A percentile compares a stretch with the other conserved stretches of the same genome.
These are phyloP conservation scores for Leptomonas seymouri DNA, from an alignment of 208 protist genomes.

Conservation along the genomic window DNA sequence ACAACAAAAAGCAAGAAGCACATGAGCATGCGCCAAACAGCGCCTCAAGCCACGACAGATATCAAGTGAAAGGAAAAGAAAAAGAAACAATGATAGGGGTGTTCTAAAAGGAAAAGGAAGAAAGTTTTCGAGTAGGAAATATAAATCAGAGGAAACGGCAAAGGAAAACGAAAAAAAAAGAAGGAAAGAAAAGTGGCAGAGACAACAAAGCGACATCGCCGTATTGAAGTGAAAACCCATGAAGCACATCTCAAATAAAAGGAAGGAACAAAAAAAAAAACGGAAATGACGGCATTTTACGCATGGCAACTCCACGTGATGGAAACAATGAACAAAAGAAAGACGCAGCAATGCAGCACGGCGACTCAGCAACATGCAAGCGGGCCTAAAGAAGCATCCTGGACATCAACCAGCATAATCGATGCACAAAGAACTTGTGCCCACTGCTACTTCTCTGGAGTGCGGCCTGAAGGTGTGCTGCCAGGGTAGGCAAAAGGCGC, in stretches of 20 bases:
- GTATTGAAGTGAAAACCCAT: too few species aligned
- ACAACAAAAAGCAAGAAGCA: constrained; percentile 17
- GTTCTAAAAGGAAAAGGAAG: constrained; percentile 5
- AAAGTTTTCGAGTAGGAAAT: constrained; percentile 5
- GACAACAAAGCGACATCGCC: too few species aligned
- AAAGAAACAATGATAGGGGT: constrained; percentile 1
- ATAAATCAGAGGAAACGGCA: constrained; percentile 11
- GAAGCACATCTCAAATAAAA: too few species aligned
- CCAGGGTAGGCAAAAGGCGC: constrained; percentile 2
- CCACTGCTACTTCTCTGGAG: constrained; percentile 10
- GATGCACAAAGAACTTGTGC: background rate
- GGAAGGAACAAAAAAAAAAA: background rate
- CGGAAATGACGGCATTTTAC: too few species aligned
- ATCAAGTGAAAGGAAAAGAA: constrained; percentile 6
- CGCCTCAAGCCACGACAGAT: background rate
- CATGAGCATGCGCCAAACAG: background rate
- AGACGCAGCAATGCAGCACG: background rate
- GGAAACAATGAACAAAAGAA: too few species aligned
- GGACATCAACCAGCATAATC: background rate
- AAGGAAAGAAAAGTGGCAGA: constrained; percentile 11
- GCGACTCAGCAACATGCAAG: background rate
- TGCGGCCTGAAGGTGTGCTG: constrained; percentile 8
- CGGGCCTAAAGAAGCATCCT: background rate
- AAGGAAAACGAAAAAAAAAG: background rate
- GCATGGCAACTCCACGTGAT: too few species aligned